Evolutionary conservation across 108 stramenopile species (phyloP).

Genomic region (Craspedostauros australis): DNA sequence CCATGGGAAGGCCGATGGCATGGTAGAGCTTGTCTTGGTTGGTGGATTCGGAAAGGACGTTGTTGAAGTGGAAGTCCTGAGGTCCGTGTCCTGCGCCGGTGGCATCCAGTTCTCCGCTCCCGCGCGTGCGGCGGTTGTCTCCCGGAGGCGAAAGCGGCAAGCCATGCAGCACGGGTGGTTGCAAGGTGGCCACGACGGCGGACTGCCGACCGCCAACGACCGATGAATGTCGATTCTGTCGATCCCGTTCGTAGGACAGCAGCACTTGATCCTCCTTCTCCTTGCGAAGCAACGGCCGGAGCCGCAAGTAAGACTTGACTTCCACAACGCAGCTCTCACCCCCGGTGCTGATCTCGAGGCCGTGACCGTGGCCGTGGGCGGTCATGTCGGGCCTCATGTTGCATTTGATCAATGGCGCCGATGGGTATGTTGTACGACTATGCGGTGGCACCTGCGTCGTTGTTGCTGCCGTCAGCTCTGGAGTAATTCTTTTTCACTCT

Average conservation of each 20-base stretch:
- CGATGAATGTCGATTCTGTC: background rate
- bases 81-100: constrained; percentile 6
- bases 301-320: constrained; percentile 25
- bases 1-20: constrained; percentile 24
- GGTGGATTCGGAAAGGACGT: constrained; percentile 13
- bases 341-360: too few species aligned
- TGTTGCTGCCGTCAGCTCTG: too few species aligned
- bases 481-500: too few species aligned
- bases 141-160: constrained; percentile 5
- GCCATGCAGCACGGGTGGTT: constrained; percentile 1
- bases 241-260: constrained; percentile 2
- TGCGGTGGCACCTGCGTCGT: too few species aligned
- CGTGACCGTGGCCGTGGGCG: too few species aligned
- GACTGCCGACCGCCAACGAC: constrained; percentile 1
- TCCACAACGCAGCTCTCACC: constrained; percentile 15
- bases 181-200: constrained; percentile 14
- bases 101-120: constrained; percentile 15
- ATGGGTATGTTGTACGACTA: too few species aligned
- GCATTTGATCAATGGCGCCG: too few species aligned
- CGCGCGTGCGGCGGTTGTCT: constrained; percentile 1
- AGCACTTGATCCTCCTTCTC: constrained; percentile 30
- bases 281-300: constrained; percentile 28
- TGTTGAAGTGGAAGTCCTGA: constrained; percentile 36
- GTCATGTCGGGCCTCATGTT: too few species aligned
- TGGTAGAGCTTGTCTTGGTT: constrained; percentile 37